A percentile compares a stretch with the other conserved stretches of the same genome.
phyloP scores from a whole-genome alignment of 257 asterid genomes.

The Linderniella brevidens region DNA sequence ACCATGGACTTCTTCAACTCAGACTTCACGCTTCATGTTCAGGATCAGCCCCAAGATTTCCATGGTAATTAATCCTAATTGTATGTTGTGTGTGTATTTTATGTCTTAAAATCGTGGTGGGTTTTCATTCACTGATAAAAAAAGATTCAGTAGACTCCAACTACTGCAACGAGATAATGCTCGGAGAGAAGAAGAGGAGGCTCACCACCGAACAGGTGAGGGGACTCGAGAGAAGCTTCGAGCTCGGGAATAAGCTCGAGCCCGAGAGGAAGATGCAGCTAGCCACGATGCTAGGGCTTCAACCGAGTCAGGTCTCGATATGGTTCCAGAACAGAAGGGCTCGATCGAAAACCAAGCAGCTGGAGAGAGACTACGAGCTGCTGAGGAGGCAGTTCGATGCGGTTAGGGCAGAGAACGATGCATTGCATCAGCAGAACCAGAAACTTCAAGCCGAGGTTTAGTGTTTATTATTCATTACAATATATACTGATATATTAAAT shows the following conservation, averaged over 20 bases:
- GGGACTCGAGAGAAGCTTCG: background rate
- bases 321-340: constrained; percentile 4
- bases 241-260: too few relatives aligned
- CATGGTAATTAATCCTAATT: too few relatives aligned
- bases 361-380: constrained; percentile 1
- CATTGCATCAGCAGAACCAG: background rate
- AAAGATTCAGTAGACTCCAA: background rate
- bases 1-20: too few relatives aligned
- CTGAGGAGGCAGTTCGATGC: background rate
- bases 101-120: too few relatives aligned
- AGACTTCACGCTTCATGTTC: too few relatives aligned
- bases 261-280: constrained; percentile 3
- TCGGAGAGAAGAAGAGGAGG: constrained; percentile 4
- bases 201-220: background rate
- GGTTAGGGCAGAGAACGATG: background rate
- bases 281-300: background rate
- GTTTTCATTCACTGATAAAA: too few relatives aligned
- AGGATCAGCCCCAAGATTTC: too few relatives aligned
- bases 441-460: background rate
- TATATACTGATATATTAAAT: too few relatives aligned
- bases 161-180: background rate
- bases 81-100: too few relatives aligned
- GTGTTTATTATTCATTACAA: too few relatives aligned
- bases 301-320: background rate
- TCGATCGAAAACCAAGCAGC: background rate